These are phyloP conservation scores for Nakazawaea holstii DNA, from an alignment of 805 yeast genomes.

Conservation along the genomic window DNA sequence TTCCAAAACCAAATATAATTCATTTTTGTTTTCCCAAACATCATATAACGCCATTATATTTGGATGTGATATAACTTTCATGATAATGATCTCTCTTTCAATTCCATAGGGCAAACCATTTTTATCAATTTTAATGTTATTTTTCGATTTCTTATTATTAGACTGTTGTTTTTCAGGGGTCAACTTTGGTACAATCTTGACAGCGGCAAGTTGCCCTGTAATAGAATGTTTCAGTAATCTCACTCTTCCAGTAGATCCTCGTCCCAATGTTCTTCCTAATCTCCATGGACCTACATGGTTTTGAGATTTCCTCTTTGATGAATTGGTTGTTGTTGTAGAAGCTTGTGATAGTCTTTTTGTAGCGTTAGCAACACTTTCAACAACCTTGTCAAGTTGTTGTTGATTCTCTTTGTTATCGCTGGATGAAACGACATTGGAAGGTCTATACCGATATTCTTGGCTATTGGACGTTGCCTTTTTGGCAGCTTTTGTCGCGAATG, in stretches of 20 bases:
- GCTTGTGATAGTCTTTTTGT: slow-evolving; percentile 23
- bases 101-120: slow-evolving; percentile 75
- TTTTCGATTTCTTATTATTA: slow-evolving; percentile 19
- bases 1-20: slow-evolving; percentile 81
- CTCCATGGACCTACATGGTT: slow-evolving; percentile 91
- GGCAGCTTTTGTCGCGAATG: slow-evolving; percentile 11
- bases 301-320: slow-evolving; percentile 29
- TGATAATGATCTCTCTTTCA: slow-evolving; percentile 79
- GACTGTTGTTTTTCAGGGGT: slow-evolving; percentile 42
- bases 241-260: slow-evolving; percentile 97
- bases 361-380: slow-evolving; percentile 30
- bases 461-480: not conserved
- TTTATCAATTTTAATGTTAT: slow-evolving; percentile 36
- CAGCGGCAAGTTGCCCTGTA: slow-evolving; percentile 90
- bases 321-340: slow-evolving; percentile 17
- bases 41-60: slow-evolving; percentile 76
- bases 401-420: slow-evolving; percentile 26
- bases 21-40: slow-evolving; percentile 84
- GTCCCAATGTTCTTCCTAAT: slow-evolving; percentile 87
- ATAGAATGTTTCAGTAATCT: slow-evolving; percentile 81
- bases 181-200: slow-evolving; percentile 90
- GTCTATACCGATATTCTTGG: not conserved
- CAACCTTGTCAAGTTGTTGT: slow-evolving; percentile 43
- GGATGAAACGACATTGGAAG: slow-evolving; percentile 3
- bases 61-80: slow-evolving; percentile 75